These are phyloP conservation scores for Solanum gracilifrons DNA, from an alignment of 257 asterid species.

Conservation along the genomic window DNA sequence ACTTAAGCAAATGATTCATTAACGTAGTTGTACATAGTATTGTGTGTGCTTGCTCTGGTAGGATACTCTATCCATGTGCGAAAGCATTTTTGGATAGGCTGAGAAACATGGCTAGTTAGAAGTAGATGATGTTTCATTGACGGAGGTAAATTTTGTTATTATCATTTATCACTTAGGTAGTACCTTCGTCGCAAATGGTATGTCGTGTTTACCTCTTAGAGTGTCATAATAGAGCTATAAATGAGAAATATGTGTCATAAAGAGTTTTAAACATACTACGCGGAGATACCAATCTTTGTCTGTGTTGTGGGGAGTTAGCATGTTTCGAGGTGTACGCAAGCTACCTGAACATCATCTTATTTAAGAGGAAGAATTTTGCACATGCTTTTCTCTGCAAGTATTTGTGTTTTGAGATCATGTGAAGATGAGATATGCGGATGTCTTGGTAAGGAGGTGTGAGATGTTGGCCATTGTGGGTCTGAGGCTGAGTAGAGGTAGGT, in stretches of 20 bases:
- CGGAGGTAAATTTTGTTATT: not conserved
- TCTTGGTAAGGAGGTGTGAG: not conserved
- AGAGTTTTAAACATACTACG: not conserved
- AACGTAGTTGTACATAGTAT: not conserved
- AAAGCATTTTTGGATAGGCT: not conserved
- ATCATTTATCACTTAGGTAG: not conserved
- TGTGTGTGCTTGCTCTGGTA: not conserved
- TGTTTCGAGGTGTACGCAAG: not conserved
- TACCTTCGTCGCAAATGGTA: not conserved
- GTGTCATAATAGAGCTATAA: not conserved
- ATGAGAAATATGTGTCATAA: not conserved
- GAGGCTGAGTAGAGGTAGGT: not conserved
- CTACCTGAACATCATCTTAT: not conserved
- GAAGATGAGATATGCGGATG: not conserved
- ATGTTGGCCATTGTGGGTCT: not conserved
- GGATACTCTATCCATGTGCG: not conserved
- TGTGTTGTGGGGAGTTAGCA: not conserved
- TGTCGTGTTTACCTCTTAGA: not conserved
- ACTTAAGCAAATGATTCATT: not conserved
- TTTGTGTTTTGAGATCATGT: not conserved
- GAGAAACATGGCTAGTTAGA: not conserved
- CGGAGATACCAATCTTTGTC: not conserved
- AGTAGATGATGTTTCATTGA: not conserved
- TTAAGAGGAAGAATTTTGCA: not conserved
- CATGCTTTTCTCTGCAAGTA: not conserved